These are phyloP conservation scores for Penicillium simplicissimum DNA, from an alignment of 495 filamentous ascomycete species.

Conservation along the genomic window DNA sequence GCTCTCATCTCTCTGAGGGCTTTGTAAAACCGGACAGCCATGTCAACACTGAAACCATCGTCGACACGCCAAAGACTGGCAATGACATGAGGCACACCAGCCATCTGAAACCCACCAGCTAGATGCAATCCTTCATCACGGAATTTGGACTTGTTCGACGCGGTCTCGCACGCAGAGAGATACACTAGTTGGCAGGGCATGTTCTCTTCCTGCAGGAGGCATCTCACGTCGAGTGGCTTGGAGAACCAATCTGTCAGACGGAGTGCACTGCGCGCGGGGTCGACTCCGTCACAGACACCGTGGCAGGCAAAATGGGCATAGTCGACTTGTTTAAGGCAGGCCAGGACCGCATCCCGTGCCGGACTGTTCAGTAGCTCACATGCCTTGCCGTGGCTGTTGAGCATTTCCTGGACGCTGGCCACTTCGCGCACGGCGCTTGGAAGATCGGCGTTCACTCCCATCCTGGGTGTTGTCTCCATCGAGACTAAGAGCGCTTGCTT, in stretches of 20 bases:
- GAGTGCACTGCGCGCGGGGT: neutral
- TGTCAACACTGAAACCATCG: neutral
- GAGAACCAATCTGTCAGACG: neutral
- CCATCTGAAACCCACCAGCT: neutral
- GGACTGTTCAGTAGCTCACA: too few relatives aligned
- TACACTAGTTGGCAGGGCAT: neutral
- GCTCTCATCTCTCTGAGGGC: neutral
- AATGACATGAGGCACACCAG: neutral
- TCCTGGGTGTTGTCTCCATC: too few relatives aligned
- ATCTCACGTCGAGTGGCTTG: neutral
- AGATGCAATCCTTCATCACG: neutral
- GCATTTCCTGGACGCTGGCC: too few relatives aligned
- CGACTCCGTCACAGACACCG: neutral
- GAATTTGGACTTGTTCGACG: neutral
- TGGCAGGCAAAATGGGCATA: too few relatives aligned
- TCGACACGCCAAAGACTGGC: neutral
- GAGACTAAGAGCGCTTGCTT: too few relatives aligned
- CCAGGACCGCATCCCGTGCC: too few relatives aligned
- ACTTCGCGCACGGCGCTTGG: too few relatives aligned
- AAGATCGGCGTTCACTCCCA: too few relatives aligned
- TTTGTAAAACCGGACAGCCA: neutral
- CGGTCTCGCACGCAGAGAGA: neutral
- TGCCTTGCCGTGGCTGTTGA: too few relatives aligned
- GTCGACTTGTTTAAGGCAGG: too few relatives aligned
- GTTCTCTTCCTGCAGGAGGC: neutral